These are phyloP conservation scores for Sphagnum contortum DNA, from an alignment of 225 moss, liverwort and hornwort species.

Conservation along the genomic window DNA sequence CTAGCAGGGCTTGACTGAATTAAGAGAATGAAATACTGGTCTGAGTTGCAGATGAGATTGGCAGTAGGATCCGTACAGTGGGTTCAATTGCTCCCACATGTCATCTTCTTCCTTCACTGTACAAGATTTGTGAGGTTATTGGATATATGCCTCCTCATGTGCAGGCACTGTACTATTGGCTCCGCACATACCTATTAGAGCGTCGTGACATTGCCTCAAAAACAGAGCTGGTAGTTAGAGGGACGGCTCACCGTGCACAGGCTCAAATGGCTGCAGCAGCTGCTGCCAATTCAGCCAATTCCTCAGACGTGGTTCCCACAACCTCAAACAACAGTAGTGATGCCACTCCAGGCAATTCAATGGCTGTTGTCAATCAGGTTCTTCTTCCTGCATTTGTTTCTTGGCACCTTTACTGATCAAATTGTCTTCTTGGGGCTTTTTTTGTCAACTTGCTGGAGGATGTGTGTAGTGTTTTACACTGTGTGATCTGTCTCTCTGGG, in stretches of 20 bases:
- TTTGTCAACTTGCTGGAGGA: background rate
- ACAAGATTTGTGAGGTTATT: too few species aligned
- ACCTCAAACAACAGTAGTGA: slow-evolving; percentile 43
- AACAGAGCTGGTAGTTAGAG: slow-evolving; percentile 52
- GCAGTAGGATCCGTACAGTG: too few species aligned
- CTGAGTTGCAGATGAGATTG: too few species aligned
- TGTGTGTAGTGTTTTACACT: background rate
- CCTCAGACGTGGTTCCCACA: slow-evolving; percentile 50
- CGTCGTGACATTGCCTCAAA: slow-evolving; percentile 95
- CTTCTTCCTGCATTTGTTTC: too few species aligned
- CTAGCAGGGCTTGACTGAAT: too few species aligned
- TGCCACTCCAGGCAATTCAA: slow-evolving; percentile 31
- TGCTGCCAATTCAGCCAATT: slow-evolving; percentile 44
- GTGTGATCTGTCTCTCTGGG: too few species aligned
- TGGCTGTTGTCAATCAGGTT: slow-evolving; percentile 25
- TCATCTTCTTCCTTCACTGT: too few species aligned
- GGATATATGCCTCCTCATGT: background rate
- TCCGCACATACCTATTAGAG: slow-evolving; percentile 92
- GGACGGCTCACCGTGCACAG: slow-evolving; percentile 53
- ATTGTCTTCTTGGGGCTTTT: background rate
- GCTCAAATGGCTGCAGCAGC: slow-evolving; percentile 48
- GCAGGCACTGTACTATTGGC: slow-evolving; percentile 99
- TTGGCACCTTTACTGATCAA: too few species aligned
- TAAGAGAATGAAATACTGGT: too few species aligned
- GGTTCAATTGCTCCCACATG: too few species aligned